Evolutionary conservation across 805 yeast species (phyloP).

Genomic region (Cyberlindnera japonica): DNA sequence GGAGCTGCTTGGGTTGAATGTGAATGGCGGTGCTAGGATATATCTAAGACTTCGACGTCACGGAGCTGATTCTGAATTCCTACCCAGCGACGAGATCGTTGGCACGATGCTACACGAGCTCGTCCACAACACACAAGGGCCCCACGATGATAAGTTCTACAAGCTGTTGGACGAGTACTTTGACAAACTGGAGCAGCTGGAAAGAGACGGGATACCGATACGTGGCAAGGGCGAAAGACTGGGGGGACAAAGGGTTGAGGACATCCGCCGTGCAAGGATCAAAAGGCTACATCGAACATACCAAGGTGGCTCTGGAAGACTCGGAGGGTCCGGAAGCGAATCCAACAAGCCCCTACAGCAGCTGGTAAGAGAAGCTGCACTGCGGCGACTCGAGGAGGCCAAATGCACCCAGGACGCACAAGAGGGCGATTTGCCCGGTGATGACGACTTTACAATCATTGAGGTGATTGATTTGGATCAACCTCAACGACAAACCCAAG

Average conservation of each 20-base stretch:
- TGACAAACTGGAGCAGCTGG: constrained; percentile 34
- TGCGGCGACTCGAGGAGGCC: constrained; percentile 50
- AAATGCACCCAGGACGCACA: constrained; percentile 41
- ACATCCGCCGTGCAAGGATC: constrained; percentile 37
- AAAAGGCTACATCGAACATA: constrained; percentile 34
- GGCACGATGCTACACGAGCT: constrained; percentile 90
- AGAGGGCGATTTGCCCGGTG: constrained; percentile 36
- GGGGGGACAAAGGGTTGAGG: constrained; percentile 27
- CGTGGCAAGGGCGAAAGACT: constrained; percentile 16
- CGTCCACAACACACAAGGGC: constrained; percentile 74
- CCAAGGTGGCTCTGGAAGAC: constrained; percentile 15
- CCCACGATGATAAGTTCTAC: constrained; percentile 76
- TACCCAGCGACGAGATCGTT: constrained; percentile 60
- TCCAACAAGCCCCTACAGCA: constrained; percentile 33
- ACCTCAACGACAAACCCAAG: neutral
- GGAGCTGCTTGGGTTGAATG: constrained; percentile 73
- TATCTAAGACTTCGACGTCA: constrained; percentile 66
- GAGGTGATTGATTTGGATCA: constrained; percentile 6
- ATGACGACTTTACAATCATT: constrained; percentile 40
- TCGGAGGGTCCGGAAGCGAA: constrained; percentile 3
- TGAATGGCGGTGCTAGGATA: constrained; percentile 71
- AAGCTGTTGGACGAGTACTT: constrained; percentile 55
- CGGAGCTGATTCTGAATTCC: constrained; percentile 46
- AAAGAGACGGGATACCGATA: constrained; percentile 32
- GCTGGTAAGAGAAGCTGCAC: constrained; percentile 57